A percentile compares a stretch with the other conserved stretches of the same genome.
phyloP scores from a whole-genome alignment of 129 eudicot species.

The Cynara cardunculus region DNA sequence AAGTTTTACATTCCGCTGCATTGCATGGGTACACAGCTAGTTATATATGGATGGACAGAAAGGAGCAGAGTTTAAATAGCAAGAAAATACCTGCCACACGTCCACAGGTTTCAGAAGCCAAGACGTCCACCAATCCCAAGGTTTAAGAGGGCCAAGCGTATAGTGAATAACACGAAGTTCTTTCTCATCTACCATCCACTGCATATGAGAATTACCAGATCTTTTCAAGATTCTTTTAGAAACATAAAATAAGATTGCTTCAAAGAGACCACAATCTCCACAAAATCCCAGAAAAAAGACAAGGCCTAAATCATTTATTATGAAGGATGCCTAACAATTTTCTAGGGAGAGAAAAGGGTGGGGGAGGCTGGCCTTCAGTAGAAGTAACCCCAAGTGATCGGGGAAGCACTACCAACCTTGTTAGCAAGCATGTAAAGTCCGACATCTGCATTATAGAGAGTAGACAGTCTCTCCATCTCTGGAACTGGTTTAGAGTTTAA shows the following conservation, averaged over 20 bases:
- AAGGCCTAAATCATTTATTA: background rate
- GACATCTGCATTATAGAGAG: constrained; percentile 98
- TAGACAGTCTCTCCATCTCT: constrained; percentile 94
- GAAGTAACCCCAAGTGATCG: background rate
- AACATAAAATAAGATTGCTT: constrained; percentile 2
- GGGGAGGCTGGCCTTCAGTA: background rate
- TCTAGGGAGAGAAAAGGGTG: background rate
- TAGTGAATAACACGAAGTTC: constrained; percentile 92
- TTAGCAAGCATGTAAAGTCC: constrained; percentile 99
- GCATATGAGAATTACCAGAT: constrained; percentile 21
- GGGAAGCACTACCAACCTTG: constrained; percentile 51
- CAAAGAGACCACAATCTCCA: background rate
- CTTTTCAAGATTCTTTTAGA: background rate
- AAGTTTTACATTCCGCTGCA: background rate
- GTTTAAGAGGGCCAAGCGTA: constrained; percentile 98
- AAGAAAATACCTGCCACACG: constrained; percentile 79
- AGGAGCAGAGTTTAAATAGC: background rate
- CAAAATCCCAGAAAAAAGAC: background rate
- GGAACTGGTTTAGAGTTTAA: constrained; percentile 76
- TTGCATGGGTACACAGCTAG: background rate
- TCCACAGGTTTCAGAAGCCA: constrained; percentile 99
- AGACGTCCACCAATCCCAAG: constrained; percentile 99
- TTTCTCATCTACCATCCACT: constrained; percentile 98
- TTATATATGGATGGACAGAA: background rate
- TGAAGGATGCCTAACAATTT: background rate